Evolutionary conservation across 441 rosid genomes (phyloP).

Genomic region (Dalechampia spathulata): DNA sequence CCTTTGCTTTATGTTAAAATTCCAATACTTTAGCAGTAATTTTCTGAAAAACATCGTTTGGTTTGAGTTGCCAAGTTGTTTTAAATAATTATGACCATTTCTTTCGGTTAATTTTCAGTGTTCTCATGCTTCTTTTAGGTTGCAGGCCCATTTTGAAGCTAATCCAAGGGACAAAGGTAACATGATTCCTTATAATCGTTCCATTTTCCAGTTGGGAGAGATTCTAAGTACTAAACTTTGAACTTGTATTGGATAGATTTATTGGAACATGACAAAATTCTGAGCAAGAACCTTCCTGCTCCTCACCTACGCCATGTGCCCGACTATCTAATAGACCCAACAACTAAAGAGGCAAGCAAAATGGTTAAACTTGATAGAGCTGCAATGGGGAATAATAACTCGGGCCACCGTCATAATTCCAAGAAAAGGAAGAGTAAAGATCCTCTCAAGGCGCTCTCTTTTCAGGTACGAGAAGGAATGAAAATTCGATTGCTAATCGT

Average conservation of each 20-base stretch:
- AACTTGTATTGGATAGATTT: constrained; percentile 40
- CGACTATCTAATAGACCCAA: constrained; percentile 61
- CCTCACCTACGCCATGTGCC: constrained; percentile 76
- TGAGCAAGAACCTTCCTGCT: constrained; percentile 64
- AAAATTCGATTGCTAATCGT: not conserved
- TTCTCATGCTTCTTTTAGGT: constrained; percentile 33
- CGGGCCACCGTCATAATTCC: constrained; percentile 30
- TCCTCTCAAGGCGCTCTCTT: constrained; percentile 64
- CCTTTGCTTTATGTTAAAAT: too few relatives aligned
- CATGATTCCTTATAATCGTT: not conserved
- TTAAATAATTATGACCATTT: too few relatives aligned
- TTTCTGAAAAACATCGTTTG: too few relatives aligned
- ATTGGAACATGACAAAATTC: constrained; percentile 71
- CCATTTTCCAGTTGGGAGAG: not conserved
- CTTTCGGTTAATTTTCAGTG: not conserved
- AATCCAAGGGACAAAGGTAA: constrained; percentile 80
- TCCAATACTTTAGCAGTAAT: too few relatives aligned
- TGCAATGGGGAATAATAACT: constrained; percentile 61
- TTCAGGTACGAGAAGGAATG: constrained; percentile 37
- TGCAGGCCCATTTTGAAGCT: constrained; percentile 83
- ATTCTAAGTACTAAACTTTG: not conserved
- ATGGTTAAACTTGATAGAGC: constrained; percentile 78
- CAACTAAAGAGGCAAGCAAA: constrained; percentile 81
- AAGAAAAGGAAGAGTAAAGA: constrained; percentile 52
- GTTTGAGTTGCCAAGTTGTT: too few relatives aligned